Evolutionary conservation across 2,329 filamentous ascomycete species (phyloP), one percentile per base, ranked within the genome.

Genomic region (Diatrype stigma): DNA sequence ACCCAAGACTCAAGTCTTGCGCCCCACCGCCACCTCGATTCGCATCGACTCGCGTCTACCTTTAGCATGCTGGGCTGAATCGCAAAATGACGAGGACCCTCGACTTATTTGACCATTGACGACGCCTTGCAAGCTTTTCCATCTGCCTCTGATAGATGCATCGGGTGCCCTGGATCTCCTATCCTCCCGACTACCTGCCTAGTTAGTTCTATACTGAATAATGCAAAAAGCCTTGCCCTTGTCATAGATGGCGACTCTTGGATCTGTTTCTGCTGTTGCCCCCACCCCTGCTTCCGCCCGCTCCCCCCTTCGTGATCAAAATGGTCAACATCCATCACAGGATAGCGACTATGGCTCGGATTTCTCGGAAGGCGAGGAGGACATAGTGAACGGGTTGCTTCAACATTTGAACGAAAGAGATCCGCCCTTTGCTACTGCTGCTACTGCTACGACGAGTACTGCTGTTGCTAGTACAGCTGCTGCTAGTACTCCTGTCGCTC

Each of bases 341-440:
- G 59, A 64, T 19, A 66, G 62, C 46, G 63, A 67, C 48, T 67
- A 67, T 49, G 65, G 64, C 6, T 68, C 64, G 7, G 65, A 68
- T 42, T 68, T 68, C 48, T 66, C 63, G 0, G 50, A 52, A 11
- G 65, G 58, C 30, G 65, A 68, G 50, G 64, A 66, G 47, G 52
- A 48, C 40, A 59, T 67, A 19, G 62, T 66, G 22, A 60, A 62
- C 45, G 51, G 57, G 49, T 60, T 68, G 5, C 55, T 68, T 2
- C 52, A 64, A 10, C 45, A 51, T 10, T 22, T 63, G 11, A 49
- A 21, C 11, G 48, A 45, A 12, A 6, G n/a, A 40, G 19, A 40
- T 12, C 17, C 37, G 19, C 2, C 37, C 12, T 11, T 8, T 37
- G 11, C 42, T 21, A 45, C 22, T 12, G 14, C 21, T 35, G 50